Percentiles rank a stretch among this genome's conserved stretches.
phyloP scores from a whole-genome alignment of 495 filamentous ascomycete genomes.

The Aspergillus sparsus region DNA sequence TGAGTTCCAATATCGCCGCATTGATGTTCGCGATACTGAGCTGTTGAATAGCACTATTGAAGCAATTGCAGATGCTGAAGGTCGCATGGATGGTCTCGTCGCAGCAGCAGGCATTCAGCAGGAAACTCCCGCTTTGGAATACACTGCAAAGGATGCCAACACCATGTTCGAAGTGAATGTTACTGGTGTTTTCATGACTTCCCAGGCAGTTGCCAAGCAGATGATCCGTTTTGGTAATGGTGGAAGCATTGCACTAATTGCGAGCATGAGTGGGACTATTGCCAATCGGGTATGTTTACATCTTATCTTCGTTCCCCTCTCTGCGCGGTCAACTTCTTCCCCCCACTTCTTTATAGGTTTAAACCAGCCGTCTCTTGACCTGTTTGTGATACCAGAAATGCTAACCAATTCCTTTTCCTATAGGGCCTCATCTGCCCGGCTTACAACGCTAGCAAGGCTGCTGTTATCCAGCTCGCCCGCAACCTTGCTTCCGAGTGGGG shows the following conservation, averaged over 20 bases:
- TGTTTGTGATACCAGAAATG: neutral
- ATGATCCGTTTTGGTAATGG: constrained; percentile 73
- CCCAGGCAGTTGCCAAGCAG: constrained; percentile 68
- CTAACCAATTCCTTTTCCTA: constrained; percentile 6
- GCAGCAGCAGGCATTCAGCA: constrained; percentile 77
- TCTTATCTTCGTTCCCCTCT: constrained; percentile 17
- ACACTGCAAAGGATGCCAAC: constrained; percentile 64
- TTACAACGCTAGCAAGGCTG: constrained; percentile 91
- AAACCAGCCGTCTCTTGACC: neutral
- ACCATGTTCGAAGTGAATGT: constrained; percentile 76
- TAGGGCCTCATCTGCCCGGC: constrained; percentile 73
- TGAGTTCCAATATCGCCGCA: constrained; percentile 72
- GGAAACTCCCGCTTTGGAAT: constrained; percentile 68
- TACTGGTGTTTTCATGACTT: constrained; percentile 75
- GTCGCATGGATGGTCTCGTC: constrained; percentile 73
- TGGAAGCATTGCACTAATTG: constrained; percentile 73
- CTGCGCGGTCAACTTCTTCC: constrained; percentile 2
- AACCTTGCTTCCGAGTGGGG: constrained; percentile 93
- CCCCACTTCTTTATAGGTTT: constrained; percentile 1
- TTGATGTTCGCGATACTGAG: constrained; percentile 79
- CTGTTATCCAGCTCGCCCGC: constrained; percentile 77
- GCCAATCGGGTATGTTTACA: constrained; percentile 59
- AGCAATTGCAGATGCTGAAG: constrained; percentile 68
- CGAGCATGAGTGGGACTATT: constrained; percentile 71
- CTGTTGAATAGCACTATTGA: constrained; percentile 66